Evolutionary conservation across 164 flowering plant species (phyloP).

Genomic region (Malania oleifera): DNA sequence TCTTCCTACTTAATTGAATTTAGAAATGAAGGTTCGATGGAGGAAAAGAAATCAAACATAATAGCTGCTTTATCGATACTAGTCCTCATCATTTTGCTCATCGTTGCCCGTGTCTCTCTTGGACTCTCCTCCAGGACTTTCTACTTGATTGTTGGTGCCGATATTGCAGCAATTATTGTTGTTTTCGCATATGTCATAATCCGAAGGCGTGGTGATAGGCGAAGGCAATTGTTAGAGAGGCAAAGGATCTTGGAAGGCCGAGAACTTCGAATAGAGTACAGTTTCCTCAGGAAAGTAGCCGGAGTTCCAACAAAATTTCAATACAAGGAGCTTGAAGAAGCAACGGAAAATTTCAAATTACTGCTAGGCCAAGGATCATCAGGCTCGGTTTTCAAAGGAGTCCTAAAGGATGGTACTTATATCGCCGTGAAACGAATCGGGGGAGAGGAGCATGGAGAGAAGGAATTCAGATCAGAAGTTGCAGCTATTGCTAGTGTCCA

Average conservation of each 20-base stretch:
- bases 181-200: slow-evolving; percentile 30
- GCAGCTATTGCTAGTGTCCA: slow-evolving; percentile 80
- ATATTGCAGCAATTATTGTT: slow-evolving; percentile 34
- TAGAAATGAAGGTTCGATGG: slow-evolving; percentile 39
- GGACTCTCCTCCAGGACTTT: slow-evolving; percentile 38
- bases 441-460: slow-evolving; percentile 60
- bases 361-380: slow-evolving; percentile 72
- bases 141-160: slow-evolving; percentile 53
- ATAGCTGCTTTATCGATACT: slow-evolving; percentile 21
- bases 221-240: slow-evolving; percentile 27
- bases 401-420: slow-evolving; percentile 61
- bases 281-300: slow-evolving; percentile 75
- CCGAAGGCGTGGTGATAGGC: slow-evolving; percentile 18
- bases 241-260: slow-evolving; percentile 37
- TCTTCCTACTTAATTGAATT: not conserved
- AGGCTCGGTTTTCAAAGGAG: slow-evolving; percentile 74
- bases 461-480: slow-evolving; percentile 75
- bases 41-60: slow-evolving; percentile 38
- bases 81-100: slow-evolving; percentile 34
- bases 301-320: slow-evolving; percentile 72
- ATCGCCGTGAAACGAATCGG: slow-evolving; percentile 81
- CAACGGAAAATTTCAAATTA: slow-evolving; percentile 60
- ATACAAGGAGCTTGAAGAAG: slow-evolving; percentile 57
- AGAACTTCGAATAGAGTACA: slow-evolving; percentile 74
- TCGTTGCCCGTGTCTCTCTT: slow-evolving; percentile 38